Conservation (phyloP, 2,329 filamentous ascomycete species). For the Talaromyces sp. region DNA sequence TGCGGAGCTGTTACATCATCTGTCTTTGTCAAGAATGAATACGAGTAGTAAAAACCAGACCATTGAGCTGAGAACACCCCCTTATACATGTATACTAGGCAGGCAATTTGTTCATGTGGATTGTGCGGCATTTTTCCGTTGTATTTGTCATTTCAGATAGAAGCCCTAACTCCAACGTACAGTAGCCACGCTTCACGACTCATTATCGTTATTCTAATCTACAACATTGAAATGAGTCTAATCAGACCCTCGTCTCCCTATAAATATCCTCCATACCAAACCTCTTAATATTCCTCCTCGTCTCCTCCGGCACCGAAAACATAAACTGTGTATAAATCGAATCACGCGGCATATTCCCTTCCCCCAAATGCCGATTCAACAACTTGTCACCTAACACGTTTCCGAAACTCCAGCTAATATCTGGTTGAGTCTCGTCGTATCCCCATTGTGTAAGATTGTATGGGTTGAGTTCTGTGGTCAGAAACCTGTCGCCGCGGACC, state of each 20-base stretch:
- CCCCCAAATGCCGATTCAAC: slow-evolving; percentile 4
- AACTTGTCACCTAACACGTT: neutral
- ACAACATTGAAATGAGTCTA: neutral
- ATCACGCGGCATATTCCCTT: slow-evolving; percentile 1
- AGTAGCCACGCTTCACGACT: too few species aligned
- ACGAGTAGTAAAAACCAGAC: too few species aligned
- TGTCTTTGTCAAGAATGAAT: neutral
- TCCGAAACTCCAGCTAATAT: slow-evolving; percentile 2
- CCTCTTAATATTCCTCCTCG: neutral
- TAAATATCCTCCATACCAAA: neutral
- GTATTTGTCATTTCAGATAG: too few species aligned
- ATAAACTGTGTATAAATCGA: slow-evolving; percentile 6
- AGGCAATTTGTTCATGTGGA: too few species aligned
- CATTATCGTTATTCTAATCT: neutral
- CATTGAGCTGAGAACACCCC: too few species aligned
- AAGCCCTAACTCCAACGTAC: too few species aligned
- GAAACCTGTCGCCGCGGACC: slow-evolving; percentile 50
- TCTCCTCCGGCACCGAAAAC: slow-evolving; percentile 6
- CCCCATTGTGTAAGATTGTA: slow-evolving; percentile 15
- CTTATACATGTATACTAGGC: too few species aligned
- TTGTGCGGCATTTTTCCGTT: too few species aligned
- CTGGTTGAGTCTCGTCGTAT: neutral
- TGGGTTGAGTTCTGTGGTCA: slow-evolving; percentile 11
- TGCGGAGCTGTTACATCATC: neutral
- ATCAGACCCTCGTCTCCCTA: neutral